Base-by-base conservation (phyloP, 2,329 filamentous ascomycete species). In the Nothophoma quercina region DNA sequence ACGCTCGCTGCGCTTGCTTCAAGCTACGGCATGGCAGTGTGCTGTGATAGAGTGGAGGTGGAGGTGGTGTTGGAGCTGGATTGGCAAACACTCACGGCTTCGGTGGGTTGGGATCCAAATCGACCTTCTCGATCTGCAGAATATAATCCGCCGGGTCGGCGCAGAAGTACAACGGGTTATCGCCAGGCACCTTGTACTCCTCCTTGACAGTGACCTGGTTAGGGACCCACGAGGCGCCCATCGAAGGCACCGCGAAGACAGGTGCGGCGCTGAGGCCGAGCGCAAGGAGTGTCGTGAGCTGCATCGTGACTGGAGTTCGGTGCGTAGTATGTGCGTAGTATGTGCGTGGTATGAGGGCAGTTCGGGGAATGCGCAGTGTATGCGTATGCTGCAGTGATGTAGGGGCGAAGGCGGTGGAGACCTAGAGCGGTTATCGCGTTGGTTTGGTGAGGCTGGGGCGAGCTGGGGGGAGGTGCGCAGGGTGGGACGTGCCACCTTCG, bases 161-260 rank as follows among this genome's bases (percentile, higher is more conserved):
- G 61, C 95, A 99, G 77, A 89, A 90, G 69, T 86, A 80, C 54
- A 99, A 82, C 23, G 95, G 93, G 71, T 93, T 96, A 42, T 93
- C 81, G 73, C 95, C 93, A 1, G 90, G 88, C 13, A 97, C 89
- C 60, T 87, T 83, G 73, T 84, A 79, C 36, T 84, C 79, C 42
- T 79, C 75, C 46, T 78, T 75, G 51, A 80, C 73, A 51, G 81
- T 75, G 32, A 81, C 78, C 69, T 83, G 79, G 55, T 64, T 67
- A 63, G 79, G 78, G 57, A 68, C 59, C 69, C 65, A 78, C 70
- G 65, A 78, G 59, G 65, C 78, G 33, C 48, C 55, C 22, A 63
- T 60, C 13, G 64, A 60, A 49, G 80, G 75, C 38, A 79, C 71
- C 42, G 76, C 75, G 13, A 63, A 60, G 51, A 81, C 75, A 44